Percentiles rank a stretch among this genome's conserved stretches.
Evolutionary conservation across 768 basidiomycete species (phyloP).

Genomic region (Russula sp.): DNA sequence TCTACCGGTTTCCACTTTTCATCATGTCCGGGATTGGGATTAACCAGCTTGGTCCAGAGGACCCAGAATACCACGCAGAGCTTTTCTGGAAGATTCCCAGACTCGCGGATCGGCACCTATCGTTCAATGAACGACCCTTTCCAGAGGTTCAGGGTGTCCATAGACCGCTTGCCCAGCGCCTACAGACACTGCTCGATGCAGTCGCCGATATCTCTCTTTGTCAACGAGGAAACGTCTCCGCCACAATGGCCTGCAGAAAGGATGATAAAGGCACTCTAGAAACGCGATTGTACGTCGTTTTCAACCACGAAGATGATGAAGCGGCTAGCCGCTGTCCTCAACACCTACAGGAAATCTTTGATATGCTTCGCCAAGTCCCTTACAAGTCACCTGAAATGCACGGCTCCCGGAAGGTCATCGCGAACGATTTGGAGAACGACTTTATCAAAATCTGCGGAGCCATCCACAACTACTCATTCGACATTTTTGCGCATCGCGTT

Average conservation of each 20-base stretch:
- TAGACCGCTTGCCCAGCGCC: not conserved
- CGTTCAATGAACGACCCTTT: too few species aligned
- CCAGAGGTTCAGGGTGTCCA: too few species aligned
- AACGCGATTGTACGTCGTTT: not conserved
- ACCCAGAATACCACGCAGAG: too few species aligned
- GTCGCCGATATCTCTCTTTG: not conserved
- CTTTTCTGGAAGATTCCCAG: too few species aligned
- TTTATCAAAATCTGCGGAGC: not conserved
- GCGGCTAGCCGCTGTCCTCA: not conserved
- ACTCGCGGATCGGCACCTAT: too few species aligned
- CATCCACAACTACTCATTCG: not conserved
- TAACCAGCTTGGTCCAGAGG: too few species aligned
- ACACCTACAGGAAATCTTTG: not conserved
- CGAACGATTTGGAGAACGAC: not conserved
- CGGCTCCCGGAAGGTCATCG: not conserved
- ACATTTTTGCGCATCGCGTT: not conserved
- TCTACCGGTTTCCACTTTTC: too few species aligned
- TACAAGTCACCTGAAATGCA: not conserved
- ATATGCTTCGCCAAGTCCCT: not conserved
- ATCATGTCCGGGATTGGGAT: too few species aligned
- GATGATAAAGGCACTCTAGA: not conserved
- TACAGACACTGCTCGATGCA: not conserved
- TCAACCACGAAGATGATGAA: not conserved
- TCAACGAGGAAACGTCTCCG: not conserved
- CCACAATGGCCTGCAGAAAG: not conserved